These are phyloP conservation scores for Boeremia exigua DNA, from an alignment of 2,329 filamentous ascomycete genomes.

Conservation along the genomic window DNA sequence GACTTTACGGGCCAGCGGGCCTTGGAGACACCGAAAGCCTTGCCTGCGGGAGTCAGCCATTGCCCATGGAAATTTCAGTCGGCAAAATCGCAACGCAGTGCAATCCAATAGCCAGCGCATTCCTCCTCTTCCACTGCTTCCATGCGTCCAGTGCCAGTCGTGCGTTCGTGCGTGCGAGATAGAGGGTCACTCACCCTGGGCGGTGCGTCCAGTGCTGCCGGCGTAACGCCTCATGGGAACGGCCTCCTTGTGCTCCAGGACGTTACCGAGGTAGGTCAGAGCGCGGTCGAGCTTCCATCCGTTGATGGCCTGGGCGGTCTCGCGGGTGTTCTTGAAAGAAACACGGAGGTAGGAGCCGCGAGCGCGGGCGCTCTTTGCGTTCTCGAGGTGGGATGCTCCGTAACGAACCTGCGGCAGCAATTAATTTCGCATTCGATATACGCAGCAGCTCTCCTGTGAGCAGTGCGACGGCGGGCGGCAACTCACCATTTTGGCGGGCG, in stretches of 20 bases:
- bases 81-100: neutral
- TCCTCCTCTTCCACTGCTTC: constrained; percentile 8
- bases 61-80: constrained; percentile 5
- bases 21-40: constrained; percentile 97
- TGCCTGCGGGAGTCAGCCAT: constrained; percentile 67
- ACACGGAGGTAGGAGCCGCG: constrained; percentile 99
- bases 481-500: constrained; percentile 53
- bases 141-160: neutral
- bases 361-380: constrained; percentile 80
- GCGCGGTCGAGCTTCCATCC: constrained; percentile 98
- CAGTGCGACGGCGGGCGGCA: constrained; percentile 13
- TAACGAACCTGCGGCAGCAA: constrained; percentile 45
- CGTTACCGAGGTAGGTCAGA: constrained; percentile 96
- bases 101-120: neutral
- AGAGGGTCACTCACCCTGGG: constrained; percentile 81
- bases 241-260: constrained; percentile 94
- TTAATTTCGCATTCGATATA: constrained; percentile 32
- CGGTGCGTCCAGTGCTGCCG: constrained; percentile 91
- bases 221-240: constrained; percentile 98
- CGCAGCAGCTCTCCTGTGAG: neutral
- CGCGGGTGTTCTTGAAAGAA: constrained; percentile 99
- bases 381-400: constrained; percentile 46
- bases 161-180: constrained; percentile 1
- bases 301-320: constrained; percentile 99
- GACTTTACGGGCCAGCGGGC: constrained; percentile 99